Evolutionary conservation across 805 yeast genomes (phyloP), one percentile per base, ranked within the genome.

Genomic region (Metschnikowia picachoensis): DNA sequence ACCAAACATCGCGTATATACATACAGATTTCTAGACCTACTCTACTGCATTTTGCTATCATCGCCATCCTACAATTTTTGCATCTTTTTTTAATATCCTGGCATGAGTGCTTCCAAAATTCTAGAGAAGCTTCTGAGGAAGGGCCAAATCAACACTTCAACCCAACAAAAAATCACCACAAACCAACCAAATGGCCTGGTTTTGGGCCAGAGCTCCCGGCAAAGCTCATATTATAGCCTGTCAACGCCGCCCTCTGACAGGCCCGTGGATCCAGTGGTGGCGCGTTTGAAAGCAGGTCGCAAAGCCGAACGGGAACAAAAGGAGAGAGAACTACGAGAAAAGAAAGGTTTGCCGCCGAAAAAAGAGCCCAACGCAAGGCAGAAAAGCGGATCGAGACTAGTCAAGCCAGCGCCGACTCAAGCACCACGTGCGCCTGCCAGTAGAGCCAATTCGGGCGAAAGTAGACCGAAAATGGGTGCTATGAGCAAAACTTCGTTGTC

Each of bases 181-280:
- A 28, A 7, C 39, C 10, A 16, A 37, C 33, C 9, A 31, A 16
- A 31, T 35, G 32, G 16, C 29, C 25, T 34, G 16, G 12, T 35
- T 33, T 12, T 12, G 25, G 25, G 25, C 25, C 25, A 20, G 7
- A 12, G 7, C 13, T 28, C 31, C 4, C 33, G 32, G 14, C 15
- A 30, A 34, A 28, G 11, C n/a, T 36, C 40, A 12, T 29, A 12
- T 15, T 6, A 32, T 6, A 25, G 43, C 43, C 42, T 33, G 38
- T 7, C 12, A n/a, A n/a, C 31, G 12, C 15, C 39, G 14, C 16
- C 39, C 11, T 39, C 37, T 6, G 49, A 52, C 14, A 45, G 72
- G 42, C 60, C 65, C 17, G 70, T 75, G 5, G 92, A 85, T 58
- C 89, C 91, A 0, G 88, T 88, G 4, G 87, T 85, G 8, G 80